Evolutionary conservation across 352 stramenopile species (phyloP).

Genomic region (Globisporangium orthogonon): DNA sequence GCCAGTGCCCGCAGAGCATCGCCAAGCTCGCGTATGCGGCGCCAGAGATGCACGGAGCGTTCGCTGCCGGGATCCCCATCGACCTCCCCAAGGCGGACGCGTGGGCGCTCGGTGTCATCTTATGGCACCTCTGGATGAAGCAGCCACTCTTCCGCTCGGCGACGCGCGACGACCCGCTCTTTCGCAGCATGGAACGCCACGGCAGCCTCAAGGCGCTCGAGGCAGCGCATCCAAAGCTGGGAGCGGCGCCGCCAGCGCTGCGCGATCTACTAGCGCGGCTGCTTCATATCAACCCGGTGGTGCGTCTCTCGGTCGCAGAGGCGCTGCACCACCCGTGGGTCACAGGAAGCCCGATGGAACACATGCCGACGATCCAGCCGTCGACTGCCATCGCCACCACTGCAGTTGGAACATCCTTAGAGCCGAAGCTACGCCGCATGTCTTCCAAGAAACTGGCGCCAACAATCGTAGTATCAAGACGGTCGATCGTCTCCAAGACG

Average conservation of each 20-base stretch:
- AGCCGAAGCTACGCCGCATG: conserved; percentile 4
- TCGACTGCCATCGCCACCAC: not conserved
- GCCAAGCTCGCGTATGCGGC: conserved; percentile 67
- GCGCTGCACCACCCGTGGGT: conserved; percentile 57
- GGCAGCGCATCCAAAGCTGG: conserved; percentile 18
- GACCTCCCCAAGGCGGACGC: conserved; percentile 55
- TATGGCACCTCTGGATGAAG: conserved; percentile 65
- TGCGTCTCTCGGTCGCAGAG: conserved; percentile 39
- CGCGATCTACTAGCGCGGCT: conserved; percentile 40
- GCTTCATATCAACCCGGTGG: conserved; percentile 36
- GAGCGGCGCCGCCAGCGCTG: conserved; percentile 19
- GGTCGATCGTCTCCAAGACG: not conserved
- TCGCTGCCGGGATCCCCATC: conserved; percentile 13
- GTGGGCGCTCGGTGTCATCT: conserved; percentile 67
- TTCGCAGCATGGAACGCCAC: conserved; percentile 25
- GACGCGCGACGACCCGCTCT: conserved; percentile 39
- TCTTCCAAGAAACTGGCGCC: not conserved
- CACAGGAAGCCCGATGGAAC: not conserved
- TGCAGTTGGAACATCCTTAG: not conserved
- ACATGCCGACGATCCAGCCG: not conserved
- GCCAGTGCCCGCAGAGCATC: conserved; percentile 12
- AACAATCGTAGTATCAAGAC: not conserved
- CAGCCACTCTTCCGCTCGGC: conserved; percentile 41
- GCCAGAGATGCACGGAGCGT: conserved; percentile 40
- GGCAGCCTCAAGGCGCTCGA: conserved; percentile 22